These are phyloP conservation scores for Cystobasidium ongulense DNA, from an alignment of 768 basidiomycete genomes.

Conservation along the genomic window DNA sequence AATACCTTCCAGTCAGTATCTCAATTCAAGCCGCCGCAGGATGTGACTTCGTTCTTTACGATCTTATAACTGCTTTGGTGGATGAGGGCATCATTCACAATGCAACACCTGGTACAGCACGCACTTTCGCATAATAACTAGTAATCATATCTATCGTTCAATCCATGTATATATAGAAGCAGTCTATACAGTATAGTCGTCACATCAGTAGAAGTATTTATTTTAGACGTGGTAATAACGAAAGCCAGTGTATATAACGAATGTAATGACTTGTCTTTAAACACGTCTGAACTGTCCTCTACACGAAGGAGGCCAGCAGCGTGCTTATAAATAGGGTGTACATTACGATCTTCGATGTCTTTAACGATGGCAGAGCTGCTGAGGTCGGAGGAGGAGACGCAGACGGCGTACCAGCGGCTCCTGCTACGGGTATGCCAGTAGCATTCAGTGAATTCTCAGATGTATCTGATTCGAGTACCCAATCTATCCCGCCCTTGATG, in stretches of 20 bases:
- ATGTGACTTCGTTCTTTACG: constrained; percentile 43
- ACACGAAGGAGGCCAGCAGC: too few species aligned
- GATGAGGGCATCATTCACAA: constrained; percentile 28
- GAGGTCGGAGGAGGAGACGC: background rate
- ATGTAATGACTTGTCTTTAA: too few species aligned
- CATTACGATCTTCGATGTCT: background rate
- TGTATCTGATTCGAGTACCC: background rate
- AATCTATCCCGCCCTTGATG: constrained; percentile 25
- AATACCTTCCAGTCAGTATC: constrained; percentile 42
- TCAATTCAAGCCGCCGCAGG: constrained; percentile 39
- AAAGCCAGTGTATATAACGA: too few species aligned
- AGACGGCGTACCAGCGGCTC: background rate
- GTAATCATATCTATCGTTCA: background rate
- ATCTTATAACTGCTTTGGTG: constrained; percentile 40
- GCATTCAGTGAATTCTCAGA: background rate
- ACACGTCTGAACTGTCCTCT: too few species aligned
- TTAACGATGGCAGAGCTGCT: background rate
- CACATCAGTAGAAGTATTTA: too few species aligned
- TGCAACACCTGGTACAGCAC: constrained; percentile 1
- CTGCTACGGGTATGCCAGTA: background rate
- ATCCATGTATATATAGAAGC: background rate
- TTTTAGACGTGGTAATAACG: too few species aligned
- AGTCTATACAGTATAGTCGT: background rate
- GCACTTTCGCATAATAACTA: background rate
- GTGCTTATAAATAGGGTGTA: background rate